Base-by-base conservation (phyloP, 2,329 filamentous ascomycete species). In the Colletotrichum magnum region DNA sequence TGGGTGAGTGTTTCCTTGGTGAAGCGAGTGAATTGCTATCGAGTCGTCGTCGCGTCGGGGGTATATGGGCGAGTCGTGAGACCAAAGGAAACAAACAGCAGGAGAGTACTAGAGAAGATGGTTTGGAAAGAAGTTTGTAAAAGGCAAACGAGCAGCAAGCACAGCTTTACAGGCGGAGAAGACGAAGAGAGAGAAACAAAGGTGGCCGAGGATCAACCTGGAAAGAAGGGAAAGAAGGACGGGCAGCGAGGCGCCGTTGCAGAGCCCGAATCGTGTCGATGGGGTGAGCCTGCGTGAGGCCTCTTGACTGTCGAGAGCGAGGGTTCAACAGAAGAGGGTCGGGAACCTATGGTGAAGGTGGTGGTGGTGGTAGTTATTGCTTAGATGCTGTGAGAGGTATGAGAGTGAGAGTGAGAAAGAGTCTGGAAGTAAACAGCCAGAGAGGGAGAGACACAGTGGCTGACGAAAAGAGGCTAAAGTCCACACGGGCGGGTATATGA, bases 121-220 rank as follows among this genome's bases (percentile, higher is more conserved):
- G 48, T 58, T 45, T 18, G 59, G 36, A 65, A 56, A 61, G 36
- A 62, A 56, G 58, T 50, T 28, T 50, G 61, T 58, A 58, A 66
- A 47, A 69, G 54, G 43, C 39, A 57, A 53, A 45, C 56, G 60
- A 48, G 58, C 63, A 70, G 68, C 65, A 71, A 71, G 69, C 69
- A 71, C 69, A 71, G 69, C 69, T 71, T 61, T 69, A 51, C 61
- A 60, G 61, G 56, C 65, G 4, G 36, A 32, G 18, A 69, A 43
- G 56, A 52, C 28, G 53, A 50, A 48, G 47, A 41, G 58, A 75
- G 76, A 72, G 73, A 75, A 76, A 75, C 69, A 71, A 85, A 83
- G 74, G 77, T 71, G 79, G 83, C 85, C 86, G 79, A 88, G 86
- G 86, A 81, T 88, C 87, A 88, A 88, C 87, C 87, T 85, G 85